These are phyloP conservation scores for Lentithecium fluviatile DNA, from an alignment of 495 filamentous ascomycete species.

Conservation along the genomic window DNA sequence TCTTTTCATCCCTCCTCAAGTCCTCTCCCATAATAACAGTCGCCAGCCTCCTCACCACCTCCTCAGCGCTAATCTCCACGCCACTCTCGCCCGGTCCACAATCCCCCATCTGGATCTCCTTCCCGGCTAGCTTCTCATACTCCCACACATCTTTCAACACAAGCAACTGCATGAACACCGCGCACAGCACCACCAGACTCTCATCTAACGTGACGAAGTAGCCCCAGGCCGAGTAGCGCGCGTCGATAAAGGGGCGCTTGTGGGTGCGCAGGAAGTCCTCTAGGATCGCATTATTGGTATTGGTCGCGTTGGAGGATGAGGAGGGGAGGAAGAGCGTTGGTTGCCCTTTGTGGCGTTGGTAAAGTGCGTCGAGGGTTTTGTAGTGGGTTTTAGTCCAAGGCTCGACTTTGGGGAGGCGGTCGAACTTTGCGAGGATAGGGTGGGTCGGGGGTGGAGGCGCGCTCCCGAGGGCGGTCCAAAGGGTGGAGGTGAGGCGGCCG, in stretches of 20 bases:
- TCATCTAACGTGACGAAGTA: constrained; percentile 27
- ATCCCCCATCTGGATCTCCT: constrained; percentile 24
- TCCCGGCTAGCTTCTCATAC: constrained; percentile 26
- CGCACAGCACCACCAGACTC: constrained; percentile 28
- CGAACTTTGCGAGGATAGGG: constrained; percentile 11
- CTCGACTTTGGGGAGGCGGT: constrained; percentile 32
- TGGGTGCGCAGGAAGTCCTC: constrained; percentile 1
- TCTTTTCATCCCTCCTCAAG: constrained; percentile 35
- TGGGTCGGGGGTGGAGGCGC: constrained; percentile 19
- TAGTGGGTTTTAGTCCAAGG: constrained; percentile 42
- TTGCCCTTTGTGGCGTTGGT: constrained; percentile 27
- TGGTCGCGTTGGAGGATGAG: background rate
- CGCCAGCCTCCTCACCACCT: constrained; percentile 31
- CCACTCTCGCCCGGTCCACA: constrained; percentile 11
- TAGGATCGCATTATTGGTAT: constrained; percentile 34
- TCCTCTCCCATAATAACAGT: constrained; percentile 32
- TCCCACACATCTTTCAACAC: constrained; percentile 25
- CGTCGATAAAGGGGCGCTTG: constrained; percentile 21
- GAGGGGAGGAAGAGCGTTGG: constrained; percentile 30
- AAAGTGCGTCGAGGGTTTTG: constrained; percentile 36
- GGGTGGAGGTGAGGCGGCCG: constrained; percentile 23
- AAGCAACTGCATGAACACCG: constrained; percentile 33
- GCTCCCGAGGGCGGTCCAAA: constrained; percentile 27
- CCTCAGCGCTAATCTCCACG: constrained; percentile 16
- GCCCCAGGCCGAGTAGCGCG: constrained; percentile 30